phyloP scores from a whole-genome alignment of 768 basidiomycete species.

The Brasilioporus rufonigricans region DNA sequence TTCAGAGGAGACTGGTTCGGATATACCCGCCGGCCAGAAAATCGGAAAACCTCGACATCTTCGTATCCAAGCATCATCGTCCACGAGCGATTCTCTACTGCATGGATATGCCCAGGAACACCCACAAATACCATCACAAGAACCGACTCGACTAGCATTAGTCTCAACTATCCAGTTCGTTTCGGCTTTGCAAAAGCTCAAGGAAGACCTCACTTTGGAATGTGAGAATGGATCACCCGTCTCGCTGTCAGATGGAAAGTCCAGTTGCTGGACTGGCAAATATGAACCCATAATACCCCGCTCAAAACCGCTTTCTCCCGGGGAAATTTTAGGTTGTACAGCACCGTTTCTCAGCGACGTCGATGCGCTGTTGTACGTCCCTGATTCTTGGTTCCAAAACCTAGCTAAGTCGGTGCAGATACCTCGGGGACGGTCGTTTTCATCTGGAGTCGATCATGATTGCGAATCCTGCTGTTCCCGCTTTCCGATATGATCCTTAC shows the following conservation, averaged over 20 bases:
- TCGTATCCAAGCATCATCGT: slow-evolving; percentile 52
- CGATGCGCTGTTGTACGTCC: slow-evolving; percentile 85
- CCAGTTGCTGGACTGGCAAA: slow-evolving; percentile 50
- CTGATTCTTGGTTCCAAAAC: background rate
- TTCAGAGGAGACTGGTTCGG: slow-evolving; percentile 45
- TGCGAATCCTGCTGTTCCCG: slow-evolving; percentile 92
- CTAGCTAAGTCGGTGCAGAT: slow-evolving; percentile 48
- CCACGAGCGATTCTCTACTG: background rate
- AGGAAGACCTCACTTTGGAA: slow-evolving; percentile 66
- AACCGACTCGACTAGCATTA: slow-evolving; percentile 73
- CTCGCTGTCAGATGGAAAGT: slow-evolving; percentile 3
- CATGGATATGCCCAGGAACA: slow-evolving; percentile 12
- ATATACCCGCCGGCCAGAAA: slow-evolving; percentile 47
- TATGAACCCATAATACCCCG: slow-evolving; percentile 80
- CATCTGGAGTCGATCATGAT: slow-evolving; percentile 99
- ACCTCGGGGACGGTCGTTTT: slow-evolving; percentile 97
- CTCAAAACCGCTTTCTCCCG: slow-evolving; percentile 90
- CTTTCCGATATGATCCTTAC: slow-evolving; percentile 98
- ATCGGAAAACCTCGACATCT: slow-evolving; percentile 45
- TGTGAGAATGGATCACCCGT: slow-evolving; percentile 12
- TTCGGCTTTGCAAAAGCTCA: slow-evolving; percentile 83
- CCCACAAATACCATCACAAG: slow-evolving; percentile 14
- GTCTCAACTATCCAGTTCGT: slow-evolving; percentile 99
- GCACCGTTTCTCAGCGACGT: slow-evolving; percentile 77
- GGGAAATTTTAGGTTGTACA: slow-evolving; percentile 96